phyloP scores from a whole-genome alignment of 2,329 filamentous ascomycete species.

The Hymenoscyphus infarciens region DNA sequence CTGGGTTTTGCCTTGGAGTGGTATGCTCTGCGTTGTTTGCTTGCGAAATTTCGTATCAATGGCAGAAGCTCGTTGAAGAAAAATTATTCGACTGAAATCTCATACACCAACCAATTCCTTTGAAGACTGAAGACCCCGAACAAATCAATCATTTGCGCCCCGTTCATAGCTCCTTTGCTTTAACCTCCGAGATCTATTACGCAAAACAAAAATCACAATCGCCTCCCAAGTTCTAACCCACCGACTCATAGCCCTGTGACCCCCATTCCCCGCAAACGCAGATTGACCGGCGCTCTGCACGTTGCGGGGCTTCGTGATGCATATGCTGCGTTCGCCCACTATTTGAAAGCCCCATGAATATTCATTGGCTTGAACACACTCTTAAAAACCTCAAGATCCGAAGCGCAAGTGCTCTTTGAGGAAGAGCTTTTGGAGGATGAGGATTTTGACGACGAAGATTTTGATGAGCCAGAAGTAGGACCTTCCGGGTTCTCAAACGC shows the following conservation, averaged over 20 bases:
- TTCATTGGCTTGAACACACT: slow-evolving; percentile 49
- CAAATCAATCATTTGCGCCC: background rate
- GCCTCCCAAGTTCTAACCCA: background rate
- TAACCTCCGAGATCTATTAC: background rate
- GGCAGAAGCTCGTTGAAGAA: background rate
- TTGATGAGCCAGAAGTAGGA: slow-evolving; percentile 46
- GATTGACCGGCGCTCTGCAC: background rate
- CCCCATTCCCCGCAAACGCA: background rate
- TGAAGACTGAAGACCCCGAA: background rate
- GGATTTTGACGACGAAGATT: slow-evolving; percentile 18
- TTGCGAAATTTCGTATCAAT: background rate
- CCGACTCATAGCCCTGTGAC: background rate
- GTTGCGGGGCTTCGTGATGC: background rate
- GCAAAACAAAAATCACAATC: background rate
- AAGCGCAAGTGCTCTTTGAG: slow-evolving; percentile 33
- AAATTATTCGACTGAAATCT: background rate
- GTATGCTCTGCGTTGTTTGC: background rate
- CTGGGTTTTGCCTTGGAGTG: background rate
- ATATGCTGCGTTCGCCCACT: background rate
- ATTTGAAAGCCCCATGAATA: slow-evolving; percentile 31
- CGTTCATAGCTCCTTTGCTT: background rate
- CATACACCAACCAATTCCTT: background rate
- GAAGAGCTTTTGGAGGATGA: slow-evolving; percentile 15
- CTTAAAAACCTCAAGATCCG: slow-evolving; percentile 52
- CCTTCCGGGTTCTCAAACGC: slow-evolving; percentile 55